Conservation (phyloP, 768 basidiomycete species). For the Boletus huronensis region DNA sequence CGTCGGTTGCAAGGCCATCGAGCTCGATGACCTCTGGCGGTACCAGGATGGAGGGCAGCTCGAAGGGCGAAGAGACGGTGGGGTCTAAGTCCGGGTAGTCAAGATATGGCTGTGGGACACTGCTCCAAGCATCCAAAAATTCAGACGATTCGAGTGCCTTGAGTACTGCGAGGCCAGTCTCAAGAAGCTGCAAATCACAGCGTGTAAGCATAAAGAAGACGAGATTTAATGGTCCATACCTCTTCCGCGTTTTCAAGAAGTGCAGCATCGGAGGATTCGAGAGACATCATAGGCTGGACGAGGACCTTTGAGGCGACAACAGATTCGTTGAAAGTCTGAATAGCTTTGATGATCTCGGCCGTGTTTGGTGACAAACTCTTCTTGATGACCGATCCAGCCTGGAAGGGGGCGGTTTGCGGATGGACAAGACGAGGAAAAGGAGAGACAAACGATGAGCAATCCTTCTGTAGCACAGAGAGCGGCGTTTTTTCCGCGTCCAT, state of each 20-base stretch:
- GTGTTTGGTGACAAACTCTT: slow-evolving; percentile 56
- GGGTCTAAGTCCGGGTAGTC: slow-evolving; percentile 43
- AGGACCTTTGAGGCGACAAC: slow-evolving; percentile 56
- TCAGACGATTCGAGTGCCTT: slow-evolving; percentile 56
- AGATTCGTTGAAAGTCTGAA: slow-evolving; percentile 69
- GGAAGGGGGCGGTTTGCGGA: neutral
- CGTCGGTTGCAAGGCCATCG: slow-evolving; percentile 64
- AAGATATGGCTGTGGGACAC: slow-evolving; percentile 65
- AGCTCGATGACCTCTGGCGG: slow-evolving; percentile 86
- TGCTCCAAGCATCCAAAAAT: slow-evolving; percentile 53
- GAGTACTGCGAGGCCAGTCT: slow-evolving; percentile 61
- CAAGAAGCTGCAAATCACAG: slow-evolving; percentile 56
- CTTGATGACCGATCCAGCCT: slow-evolving; percentile 72
- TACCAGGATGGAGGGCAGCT: slow-evolving; percentile 75
- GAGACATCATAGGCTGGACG: slow-evolving; percentile 56
- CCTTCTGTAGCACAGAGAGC: slow-evolving; percentile 81
- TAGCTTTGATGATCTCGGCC: slow-evolving; percentile 63
- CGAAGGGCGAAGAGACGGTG: slow-evolving; percentile 47
- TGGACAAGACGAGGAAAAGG: neutral
- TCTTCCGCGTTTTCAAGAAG: slow-evolving; percentile 56
- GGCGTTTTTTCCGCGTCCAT: slow-evolving; percentile 78
- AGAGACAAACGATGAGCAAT: slow-evolving; percentile 57
- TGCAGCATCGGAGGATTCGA: slow-evolving; percentile 41
- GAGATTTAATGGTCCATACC: slow-evolving; percentile 34
- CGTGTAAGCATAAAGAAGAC: neutral